phyloP scores from a whole-genome alignment of 176 grass and related monocot genomes.

The Oryza brachyantha region DNA sequence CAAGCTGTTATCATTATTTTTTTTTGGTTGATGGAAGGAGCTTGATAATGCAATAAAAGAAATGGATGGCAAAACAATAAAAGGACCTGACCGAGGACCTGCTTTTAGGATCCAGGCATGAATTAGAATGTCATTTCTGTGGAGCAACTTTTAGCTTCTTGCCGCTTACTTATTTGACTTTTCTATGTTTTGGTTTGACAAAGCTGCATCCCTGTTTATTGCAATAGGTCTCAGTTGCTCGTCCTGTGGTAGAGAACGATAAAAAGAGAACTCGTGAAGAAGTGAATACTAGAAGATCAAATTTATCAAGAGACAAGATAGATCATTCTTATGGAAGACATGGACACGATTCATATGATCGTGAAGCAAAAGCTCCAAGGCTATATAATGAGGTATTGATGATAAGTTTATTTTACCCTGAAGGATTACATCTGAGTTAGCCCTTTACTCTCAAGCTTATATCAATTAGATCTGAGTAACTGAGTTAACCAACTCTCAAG shows the following conservation, averaged over 20 bases:
- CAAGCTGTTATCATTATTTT: background rate
- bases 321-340: conserved; percentile 46
- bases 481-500: conserved; percentile 5
- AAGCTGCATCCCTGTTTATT: conserved; percentile 1
- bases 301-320: conserved; percentile 31
- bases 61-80: conserved; percentile 76
- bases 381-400: conserved; percentile 46
- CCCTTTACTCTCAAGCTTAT: conserved; percentile 4
- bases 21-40: conserved; percentile 38
- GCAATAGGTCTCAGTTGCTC: conserved; percentile 83
- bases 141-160: conserved; percentile 9
- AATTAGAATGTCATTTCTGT: conserved; percentile 11
- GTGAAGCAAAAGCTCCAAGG: conserved; percentile 56
- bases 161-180: background rate
- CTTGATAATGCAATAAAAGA: conserved; percentile 69
- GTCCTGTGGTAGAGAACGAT: conserved; percentile 51
- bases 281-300: conserved; percentile 40
- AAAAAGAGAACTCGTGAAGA: conserved; percentile 59
- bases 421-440: conserved; percentile 8
- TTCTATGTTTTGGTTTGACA: conserved; percentile 15
- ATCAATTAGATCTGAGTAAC: background rate
- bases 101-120: conserved; percentile 71
- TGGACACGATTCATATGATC: conserved; percentile 41
- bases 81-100: conserved; percentile 59
- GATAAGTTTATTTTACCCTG: background rate